Conservation (phyloP, 352 stramenopile genomes). For the Phytophthora uliginosa region DNA sequence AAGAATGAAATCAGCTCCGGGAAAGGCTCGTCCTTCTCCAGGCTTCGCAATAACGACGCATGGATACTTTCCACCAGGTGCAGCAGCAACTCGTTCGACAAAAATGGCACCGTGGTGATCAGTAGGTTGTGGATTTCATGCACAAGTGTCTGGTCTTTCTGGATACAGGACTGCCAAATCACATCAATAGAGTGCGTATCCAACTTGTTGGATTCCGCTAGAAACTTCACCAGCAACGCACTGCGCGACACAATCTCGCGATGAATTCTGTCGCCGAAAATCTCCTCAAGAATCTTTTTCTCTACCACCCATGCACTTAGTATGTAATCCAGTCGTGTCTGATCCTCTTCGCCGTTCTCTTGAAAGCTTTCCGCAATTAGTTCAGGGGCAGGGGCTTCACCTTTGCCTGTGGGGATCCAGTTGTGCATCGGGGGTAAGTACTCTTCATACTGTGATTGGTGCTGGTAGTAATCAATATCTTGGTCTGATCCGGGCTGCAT, state of each 20-base stretch:
- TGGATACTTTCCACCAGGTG: conserved; percentile 82
- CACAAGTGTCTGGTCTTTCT: conserved; percentile 87
- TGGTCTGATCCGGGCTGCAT: conserved; percentile 98
- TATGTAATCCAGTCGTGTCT: conserved; percentile 74
- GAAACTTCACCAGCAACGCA: conserved; percentile 85
- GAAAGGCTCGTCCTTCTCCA: conserved; percentile 67
- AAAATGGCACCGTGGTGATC: conserved; percentile 79
- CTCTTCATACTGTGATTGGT: conserved; percentile 97
- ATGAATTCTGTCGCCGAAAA: conserved; percentile 92
- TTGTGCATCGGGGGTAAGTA: conserved; percentile 90
- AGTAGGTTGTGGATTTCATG: conserved; percentile 88
- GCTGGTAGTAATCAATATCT: conserved; percentile 99
- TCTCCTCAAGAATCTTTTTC: conserved; percentile 85
- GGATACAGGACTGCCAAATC: conserved; percentile 85
- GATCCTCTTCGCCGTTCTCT: conserved; percentile 62
- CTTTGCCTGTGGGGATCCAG: conserved; percentile 91
- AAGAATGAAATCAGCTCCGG: conserved; percentile 83
- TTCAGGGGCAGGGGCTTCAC: conserved; percentile 75
- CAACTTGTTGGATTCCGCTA: conserved; percentile 85
- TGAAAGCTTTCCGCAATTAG: conserved; percentile 72
- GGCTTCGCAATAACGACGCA: conserved; percentile 56
- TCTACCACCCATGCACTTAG: conserved; percentile 78
- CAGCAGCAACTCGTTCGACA: conserved; percentile 77
- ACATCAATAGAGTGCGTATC: conserved; percentile 70
- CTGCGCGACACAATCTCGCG: conserved; percentile 89